These are phyloP conservation scores for Calamus simplicifolius DNA, from an alignment of 176 grass and related monocot species.

Conservation along the genomic window DNA sequence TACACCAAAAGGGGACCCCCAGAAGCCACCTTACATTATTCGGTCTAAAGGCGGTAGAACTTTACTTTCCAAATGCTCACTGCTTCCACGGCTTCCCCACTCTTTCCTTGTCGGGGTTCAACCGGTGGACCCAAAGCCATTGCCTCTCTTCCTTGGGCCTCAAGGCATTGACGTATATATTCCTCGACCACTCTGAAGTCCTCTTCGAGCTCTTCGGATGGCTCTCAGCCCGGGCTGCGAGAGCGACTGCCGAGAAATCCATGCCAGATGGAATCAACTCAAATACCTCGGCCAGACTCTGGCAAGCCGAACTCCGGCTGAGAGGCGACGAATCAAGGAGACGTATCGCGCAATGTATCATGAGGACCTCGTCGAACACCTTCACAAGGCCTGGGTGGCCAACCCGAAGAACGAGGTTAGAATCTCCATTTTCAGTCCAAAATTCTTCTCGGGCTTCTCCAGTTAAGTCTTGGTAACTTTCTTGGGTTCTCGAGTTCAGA, in stretches of 20 bases:
- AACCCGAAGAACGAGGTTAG: conserved; percentile 51
- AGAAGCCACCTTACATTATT: not conserved
- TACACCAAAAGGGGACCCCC: conserved; percentile 9
- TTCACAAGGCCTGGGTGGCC: conserved; percentile 21
- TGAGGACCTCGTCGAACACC: conserved; percentile 43
- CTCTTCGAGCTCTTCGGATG: not conserved
- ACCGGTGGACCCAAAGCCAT: not conserved
- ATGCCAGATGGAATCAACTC: conserved; percentile 35
- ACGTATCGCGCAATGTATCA: conserved; percentile 46
- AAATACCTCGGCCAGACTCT: conserved; percentile 35
- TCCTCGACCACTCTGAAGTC: not conserved
- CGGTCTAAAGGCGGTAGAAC: too few relatives aligned
- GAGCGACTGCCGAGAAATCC: conserved; percentile 61
- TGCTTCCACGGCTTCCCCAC: not conserved
- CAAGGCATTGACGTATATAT: conserved; percentile 4
- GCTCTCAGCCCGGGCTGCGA: conserved; percentile 4
- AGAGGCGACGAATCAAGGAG: conserved; percentile 61
- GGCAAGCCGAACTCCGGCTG: conserved; percentile 32
- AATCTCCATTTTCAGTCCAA: not conserved
- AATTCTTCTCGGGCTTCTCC: not conserved
- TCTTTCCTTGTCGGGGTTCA: not conserved
- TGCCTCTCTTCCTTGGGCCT: conserved; percentile 6
- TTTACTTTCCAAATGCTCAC: not conserved
- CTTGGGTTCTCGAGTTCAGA: conserved; percentile 26
- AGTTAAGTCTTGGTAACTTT: not conserved